A percentile compares a stretch with the other conserved stretches of the same genome.
Evolutionary conservation across 2,329 filamentous ascomycete genomes (phyloP).

Genomic region (Fusarium goolgardi): DNA sequence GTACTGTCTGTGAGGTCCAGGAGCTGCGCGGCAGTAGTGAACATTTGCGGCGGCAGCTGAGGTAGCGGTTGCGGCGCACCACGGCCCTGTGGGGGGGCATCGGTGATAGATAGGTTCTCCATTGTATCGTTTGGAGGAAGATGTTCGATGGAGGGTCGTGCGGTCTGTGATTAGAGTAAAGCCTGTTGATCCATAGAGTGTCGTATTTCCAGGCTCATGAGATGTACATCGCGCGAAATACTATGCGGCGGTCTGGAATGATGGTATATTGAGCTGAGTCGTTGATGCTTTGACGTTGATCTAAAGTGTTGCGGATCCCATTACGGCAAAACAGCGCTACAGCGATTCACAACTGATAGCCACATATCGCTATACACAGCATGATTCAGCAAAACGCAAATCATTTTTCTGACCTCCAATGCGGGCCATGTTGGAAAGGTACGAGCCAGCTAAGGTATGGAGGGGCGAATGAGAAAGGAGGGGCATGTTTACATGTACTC

Average conservation of each 20-base stretch:
- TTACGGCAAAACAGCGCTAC: constrained; percentile 39
- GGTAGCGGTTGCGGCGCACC: constrained; percentile 61
- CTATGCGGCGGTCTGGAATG: constrained; percentile 30
- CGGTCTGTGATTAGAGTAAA: constrained; percentile 18
- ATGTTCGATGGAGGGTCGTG: constrained; percentile 3
- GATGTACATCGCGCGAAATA: constrained; percentile 41
- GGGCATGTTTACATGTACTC: constrained; percentile 35
- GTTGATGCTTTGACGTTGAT: constrained; percentile 43
- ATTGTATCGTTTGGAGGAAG: constrained; percentile 53
- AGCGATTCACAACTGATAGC: constrained; percentile 39
- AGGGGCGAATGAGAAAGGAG: constrained; percentile 44
- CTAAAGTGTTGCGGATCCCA: constrained; percentile 30
- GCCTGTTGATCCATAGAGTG: constrained; percentile 41
- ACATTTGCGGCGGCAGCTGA: constrained; percentile 93
- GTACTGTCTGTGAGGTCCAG: constrained; percentile 97
- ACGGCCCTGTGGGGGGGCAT: constrained; percentile 58
- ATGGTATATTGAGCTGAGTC: constrained; percentile 35
- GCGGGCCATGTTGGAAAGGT: constrained; percentile 40
- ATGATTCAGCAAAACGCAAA: constrained; percentile 14
- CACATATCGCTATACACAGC: constrained; percentile 26
- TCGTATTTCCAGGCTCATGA: constrained; percentile 34
- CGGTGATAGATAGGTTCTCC: constrained; percentile 66
- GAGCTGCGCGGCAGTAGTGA: constrained; percentile 95
- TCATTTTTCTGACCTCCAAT: constrained; percentile 24
- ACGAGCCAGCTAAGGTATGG: constrained; percentile 14